Evolutionary conservation across 2,329 filamentous ascomycete genomes (phyloP).

Genomic region (Didymella exigua): DNA sequence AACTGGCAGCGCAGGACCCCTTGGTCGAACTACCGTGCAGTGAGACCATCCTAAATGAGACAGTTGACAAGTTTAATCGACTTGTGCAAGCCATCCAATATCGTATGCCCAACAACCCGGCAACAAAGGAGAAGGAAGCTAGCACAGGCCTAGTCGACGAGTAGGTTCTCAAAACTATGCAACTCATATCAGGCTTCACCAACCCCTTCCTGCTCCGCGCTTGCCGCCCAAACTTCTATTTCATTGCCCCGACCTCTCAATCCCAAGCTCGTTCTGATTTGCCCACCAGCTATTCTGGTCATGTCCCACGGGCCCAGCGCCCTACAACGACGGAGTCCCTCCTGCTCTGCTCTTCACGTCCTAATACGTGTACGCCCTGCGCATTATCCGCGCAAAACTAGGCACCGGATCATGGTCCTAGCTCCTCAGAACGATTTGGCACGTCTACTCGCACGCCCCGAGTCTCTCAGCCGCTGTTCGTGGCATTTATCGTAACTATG

Average conservation of each 20-base stretch:
- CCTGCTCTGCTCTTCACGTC: not conserved
- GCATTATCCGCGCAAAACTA: not conserved
- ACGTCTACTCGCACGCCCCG: not conserved
- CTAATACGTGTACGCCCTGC: not conserved
- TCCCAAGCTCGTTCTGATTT: not conserved
- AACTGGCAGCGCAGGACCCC: not conserved
- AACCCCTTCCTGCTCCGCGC: not conserved
- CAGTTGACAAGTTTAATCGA: not conserved
- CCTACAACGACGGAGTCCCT: not conserved
- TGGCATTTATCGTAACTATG: not conserved
- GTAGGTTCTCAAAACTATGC: not conserved
- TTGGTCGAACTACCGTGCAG: not conserved
- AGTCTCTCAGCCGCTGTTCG: not conserved
- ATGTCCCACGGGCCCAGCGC: not conserved
- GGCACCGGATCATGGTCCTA: not conserved
- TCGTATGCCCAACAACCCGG: not conserved
- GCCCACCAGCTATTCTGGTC: not conserved
- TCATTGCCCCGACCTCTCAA: not conserved
- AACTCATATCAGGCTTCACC: not conserved
- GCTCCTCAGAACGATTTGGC: not conserved
- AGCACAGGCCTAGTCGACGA: not conserved
- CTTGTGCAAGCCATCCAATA: not conserved
- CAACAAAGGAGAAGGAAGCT: not conserved
- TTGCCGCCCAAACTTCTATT: not conserved
- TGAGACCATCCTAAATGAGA: not conserved